Evolutionary conservation across 73 alveolate genomes (phyloP).

Genomic region (Paramecium sexaurelia): DNA sequence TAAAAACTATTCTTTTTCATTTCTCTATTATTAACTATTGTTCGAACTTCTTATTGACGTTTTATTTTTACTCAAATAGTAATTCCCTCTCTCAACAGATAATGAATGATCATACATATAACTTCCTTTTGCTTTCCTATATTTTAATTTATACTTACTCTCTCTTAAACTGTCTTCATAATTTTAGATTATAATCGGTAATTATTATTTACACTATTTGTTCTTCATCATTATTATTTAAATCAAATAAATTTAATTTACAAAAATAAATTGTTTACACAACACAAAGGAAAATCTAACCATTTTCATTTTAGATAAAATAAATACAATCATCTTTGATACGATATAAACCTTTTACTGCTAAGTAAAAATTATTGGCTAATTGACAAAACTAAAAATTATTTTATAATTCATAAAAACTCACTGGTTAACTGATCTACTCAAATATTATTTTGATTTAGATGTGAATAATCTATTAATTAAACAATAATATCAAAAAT

Average conservation of each 20-base stretch:
- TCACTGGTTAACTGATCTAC: neutral
- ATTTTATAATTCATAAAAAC: neutral
- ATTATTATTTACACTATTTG: neutral
- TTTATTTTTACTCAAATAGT: neutral
- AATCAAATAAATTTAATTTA: neutral
- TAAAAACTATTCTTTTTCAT: neutral
- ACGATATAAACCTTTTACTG: neutral
- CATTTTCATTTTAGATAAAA: neutral
- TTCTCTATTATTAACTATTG: neutral
- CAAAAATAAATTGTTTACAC: neutral
- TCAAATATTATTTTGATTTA: no score
- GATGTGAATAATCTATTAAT: no score
- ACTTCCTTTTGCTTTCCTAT: conserved; percentile 25
- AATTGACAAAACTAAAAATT: neutral
- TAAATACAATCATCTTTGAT: neutral
- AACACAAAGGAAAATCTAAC: neutral
- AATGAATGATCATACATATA: neutral
- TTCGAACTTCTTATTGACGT: neutral
- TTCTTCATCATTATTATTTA: neutral
- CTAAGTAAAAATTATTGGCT: neutral
- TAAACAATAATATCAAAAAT: no score
- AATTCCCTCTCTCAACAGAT: neutral
- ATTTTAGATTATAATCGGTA: neutral
- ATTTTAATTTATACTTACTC: neutral
- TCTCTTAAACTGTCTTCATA: neutral